These are phyloP conservation scores for Naganishia sp. DNA, from an alignment of 1,284 basidiomycete species.

Conservation along the genomic window DNA sequence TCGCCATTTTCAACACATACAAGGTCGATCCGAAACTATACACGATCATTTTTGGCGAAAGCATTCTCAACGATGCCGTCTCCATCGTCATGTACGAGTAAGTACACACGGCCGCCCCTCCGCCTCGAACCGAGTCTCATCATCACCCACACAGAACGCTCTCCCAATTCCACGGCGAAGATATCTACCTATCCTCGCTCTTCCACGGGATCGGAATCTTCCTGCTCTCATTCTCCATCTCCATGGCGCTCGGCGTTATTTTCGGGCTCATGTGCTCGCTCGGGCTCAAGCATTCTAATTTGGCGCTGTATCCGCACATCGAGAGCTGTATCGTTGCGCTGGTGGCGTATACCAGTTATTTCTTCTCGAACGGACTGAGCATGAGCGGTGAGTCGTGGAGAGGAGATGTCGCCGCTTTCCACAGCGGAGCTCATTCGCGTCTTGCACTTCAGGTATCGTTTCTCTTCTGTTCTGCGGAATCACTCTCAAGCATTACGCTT, in stretches of 20 bases:
- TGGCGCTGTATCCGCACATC: conserved; percentile 82
- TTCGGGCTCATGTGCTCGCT: conserved; percentile 90
- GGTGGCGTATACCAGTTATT: conserved; percentile 95
- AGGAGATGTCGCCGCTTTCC: background rate
- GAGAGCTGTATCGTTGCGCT: conserved; percentile 93
- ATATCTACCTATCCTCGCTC: conserved; percentile 82
- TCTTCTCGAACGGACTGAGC: conserved; percentile 91
- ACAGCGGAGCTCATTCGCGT: background rate
- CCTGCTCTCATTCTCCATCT: conserved; percentile 88
- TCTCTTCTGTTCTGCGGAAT: conserved; percentile 98
- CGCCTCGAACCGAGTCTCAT: background rate
- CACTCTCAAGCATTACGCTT: conserved; percentile 98
- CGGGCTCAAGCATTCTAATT: conserved; percentile 90
- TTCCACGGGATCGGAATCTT: conserved; percentile 97
- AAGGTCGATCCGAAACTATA: conserved; percentile 99
- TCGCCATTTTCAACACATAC: conserved; percentile 98
- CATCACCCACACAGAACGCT: conserved; percentile 66
- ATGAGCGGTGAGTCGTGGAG: conserved; percentile 68
- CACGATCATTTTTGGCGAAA: conserved; percentile 96
- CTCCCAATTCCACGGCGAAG: conserved; percentile 84
- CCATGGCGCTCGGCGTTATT: conserved; percentile 86
- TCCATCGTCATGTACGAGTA: conserved; percentile 99
- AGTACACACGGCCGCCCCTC: conserved; percentile 53
- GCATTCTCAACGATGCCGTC: conserved; percentile 95
- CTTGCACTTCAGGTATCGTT: conserved; percentile 69